phyloP scores from a whole-genome alignment of 106 monocot species.

The Vanilla planifolia region DNA sequence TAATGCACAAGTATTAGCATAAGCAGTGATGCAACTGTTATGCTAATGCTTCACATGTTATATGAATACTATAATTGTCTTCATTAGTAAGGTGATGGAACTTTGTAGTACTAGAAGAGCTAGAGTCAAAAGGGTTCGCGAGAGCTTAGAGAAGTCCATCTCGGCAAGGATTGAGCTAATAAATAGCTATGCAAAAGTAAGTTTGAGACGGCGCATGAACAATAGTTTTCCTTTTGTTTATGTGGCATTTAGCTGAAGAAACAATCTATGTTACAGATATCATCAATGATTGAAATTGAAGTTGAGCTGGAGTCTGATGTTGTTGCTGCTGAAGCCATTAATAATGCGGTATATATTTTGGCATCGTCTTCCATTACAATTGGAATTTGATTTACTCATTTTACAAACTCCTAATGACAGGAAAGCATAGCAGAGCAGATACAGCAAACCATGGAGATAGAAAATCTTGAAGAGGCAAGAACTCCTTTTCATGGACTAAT shows the following conservation, averaged over 20 bases:
- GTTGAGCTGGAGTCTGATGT: conserved; percentile 98
- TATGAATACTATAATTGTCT: conserved; percentile 1
- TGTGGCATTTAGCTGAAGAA: background rate
- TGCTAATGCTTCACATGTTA: background rate
- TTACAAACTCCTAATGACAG: conserved; percentile 23
- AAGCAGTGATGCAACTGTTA: too few relatives aligned
- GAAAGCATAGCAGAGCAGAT: conserved; percentile 86
- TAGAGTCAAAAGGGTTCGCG: conserved; percentile 72
- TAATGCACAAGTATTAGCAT: too few relatives aligned
- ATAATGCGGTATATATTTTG: conserved; percentile 55
- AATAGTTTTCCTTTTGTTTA: background rate
- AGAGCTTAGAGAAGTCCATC: conserved; percentile 82
- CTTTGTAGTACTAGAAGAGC: conserved; percentile 63
- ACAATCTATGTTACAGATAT: conserved; percentile 41
- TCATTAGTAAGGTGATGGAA: background rate
- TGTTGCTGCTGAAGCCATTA: conserved; percentile 80
- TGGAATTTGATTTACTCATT: background rate
- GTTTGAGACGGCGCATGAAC: conserved; percentile 3
- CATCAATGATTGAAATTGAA: conserved; percentile 99
- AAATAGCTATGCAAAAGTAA: conserved; percentile 95
- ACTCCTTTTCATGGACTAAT: background rate
- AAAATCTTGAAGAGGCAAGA: conserved; percentile 93
- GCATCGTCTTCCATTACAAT: too few relatives aligned
- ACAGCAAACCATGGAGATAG: conserved; percentile 92
- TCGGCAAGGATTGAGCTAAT: conserved; percentile 73